Conservation (phyloP, 2,329 filamentous ascomycete species). For the Nemania sp. region DNA sequence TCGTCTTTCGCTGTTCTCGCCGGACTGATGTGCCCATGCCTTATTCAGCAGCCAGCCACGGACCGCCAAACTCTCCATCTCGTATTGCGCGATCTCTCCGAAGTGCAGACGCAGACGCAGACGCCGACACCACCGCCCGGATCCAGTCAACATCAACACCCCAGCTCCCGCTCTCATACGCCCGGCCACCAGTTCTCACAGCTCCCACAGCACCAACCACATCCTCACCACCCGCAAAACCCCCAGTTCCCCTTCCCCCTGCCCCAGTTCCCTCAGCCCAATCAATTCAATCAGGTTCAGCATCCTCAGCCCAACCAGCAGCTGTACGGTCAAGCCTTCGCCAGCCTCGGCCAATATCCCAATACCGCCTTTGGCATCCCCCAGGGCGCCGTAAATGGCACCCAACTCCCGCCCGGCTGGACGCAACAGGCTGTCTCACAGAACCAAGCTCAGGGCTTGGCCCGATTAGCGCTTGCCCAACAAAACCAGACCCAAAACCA, state of each 20-base stretch:
- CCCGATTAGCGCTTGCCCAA: conserved; percentile 21
- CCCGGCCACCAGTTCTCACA: too few relatives aligned
- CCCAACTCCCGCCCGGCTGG: conserved; percentile 26
- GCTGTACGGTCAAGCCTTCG: conserved; percentile 18
- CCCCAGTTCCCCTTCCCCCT: conserved; percentile 13
- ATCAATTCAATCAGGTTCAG: conserved; percentile 1
- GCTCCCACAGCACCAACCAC: conserved; percentile 21
- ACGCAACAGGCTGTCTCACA: conserved; percentile 26
- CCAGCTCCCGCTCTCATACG: conserved; percentile 18
- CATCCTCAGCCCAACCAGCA: conserved; percentile 20
- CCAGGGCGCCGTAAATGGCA: conserved; percentile 16
- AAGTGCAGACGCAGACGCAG: conserved; percentile 30
- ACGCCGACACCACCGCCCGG: conserved; percentile 22
- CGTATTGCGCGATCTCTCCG: conserved; percentile 39
- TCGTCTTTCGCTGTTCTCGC: too few relatives aligned
- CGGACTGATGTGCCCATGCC: too few relatives aligned
- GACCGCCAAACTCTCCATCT: conserved; percentile 40
- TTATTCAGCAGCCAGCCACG: conserved; percentile 34
- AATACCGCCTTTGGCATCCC: conserved; percentile 30
- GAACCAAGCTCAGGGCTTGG: conserved; percentile 18
- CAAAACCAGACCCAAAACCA: too few relatives aligned
- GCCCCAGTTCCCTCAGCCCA: conserved; percentile 18
- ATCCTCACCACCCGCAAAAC: conserved; percentile 9
- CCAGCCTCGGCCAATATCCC: conserved; percentile 26
- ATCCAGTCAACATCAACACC: conserved; percentile 28